phyloP scores from a whole-genome alignment of 345 rosid species.

The Hypericum perforatum region DNA sequence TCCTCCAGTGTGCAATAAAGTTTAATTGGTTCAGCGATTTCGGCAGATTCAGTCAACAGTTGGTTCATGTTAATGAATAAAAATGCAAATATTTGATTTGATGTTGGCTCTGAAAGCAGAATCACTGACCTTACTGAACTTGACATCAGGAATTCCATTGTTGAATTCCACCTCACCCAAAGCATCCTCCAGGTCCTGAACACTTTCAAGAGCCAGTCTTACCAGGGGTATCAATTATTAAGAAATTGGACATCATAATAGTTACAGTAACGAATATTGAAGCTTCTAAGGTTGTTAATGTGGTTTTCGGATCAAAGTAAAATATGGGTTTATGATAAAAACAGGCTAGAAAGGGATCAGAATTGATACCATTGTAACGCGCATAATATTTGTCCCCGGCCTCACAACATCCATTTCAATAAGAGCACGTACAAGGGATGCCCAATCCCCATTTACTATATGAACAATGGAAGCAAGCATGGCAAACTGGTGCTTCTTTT shows the following conservation, averaged over 20 bases:
- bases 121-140: constrained; percentile 77
- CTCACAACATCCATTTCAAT: constrained; percentile 84
- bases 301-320: constrained; percentile 5
- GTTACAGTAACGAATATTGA: no score
- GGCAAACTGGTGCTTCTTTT: constrained; percentile 80
- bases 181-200: constrained; percentile 80
- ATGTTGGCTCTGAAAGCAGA: constrained; percentile 1
- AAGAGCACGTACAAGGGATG: constrained; percentile 62
- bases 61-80: no score
- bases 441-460: constrained; percentile 92
- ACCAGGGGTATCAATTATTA: constrained; percentile 6
- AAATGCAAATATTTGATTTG: no score
- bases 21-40: no score
- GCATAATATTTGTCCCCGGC: constrained; percentile 62
- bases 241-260: not conserved
- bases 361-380: constrained; percentile 56
- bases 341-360: constrained; percentile 1
- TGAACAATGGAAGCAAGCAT: constrained; percentile 92
- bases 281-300: not conserved
- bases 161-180: constrained; percentile 72
- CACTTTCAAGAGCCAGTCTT: constrained; percentile 14
- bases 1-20: no score
- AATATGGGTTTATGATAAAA: not conserved
- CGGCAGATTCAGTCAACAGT: no score
- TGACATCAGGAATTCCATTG: constrained; percentile 85